Conservation (phyloP, 805 yeast species). For the Ogataea kodamae region DNA sequence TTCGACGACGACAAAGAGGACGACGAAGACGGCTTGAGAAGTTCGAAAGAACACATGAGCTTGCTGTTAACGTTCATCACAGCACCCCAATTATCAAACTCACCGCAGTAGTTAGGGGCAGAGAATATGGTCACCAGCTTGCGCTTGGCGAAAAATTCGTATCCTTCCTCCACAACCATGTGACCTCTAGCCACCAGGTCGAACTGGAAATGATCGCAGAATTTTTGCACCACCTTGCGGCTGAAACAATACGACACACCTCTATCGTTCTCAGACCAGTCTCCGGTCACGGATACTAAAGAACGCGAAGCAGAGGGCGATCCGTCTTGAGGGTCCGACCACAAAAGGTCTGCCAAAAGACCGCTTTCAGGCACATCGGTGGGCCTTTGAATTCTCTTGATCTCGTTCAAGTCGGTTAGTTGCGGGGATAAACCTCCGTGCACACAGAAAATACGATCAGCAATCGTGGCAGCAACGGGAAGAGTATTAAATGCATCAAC, state of each 20-base stretch:
- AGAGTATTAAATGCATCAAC: slow-evolving; percentile 56
- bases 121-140: slow-evolving; percentile 74
- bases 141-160: slow-evolving; percentile 73
- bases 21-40: slow-evolving; percentile 59
- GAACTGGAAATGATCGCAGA: slow-evolving; percentile 62
- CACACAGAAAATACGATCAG: slow-evolving; percentile 55
- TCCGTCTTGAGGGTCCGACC: slow-evolving; percentile 76
- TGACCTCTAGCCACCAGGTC: slow-evolving; percentile 81
- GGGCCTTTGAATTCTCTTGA: slow-evolving; percentile 69
- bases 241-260: slow-evolving; percentile 82
- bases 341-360: slow-evolving; percentile 67
- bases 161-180: slow-evolving; percentile 89
- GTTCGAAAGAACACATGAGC: slow-evolving; percentile 67
- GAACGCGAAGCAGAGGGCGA: slow-evolving; percentile 21
- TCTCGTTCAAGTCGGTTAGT: slow-evolving; percentile 59
- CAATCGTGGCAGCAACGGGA: slow-evolving; percentile 61
- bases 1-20: no score
- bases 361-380: slow-evolving; percentile 84
- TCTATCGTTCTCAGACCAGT: slow-evolving; percentile 80
- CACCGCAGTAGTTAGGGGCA: slow-evolving; percentile 85
- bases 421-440: slow-evolving; percentile 79
- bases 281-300: slow-evolving; percentile 25
- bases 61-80: slow-evolving; percentile 69
- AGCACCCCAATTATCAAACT: slow-evolving; percentile 77
- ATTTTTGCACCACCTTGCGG: slow-evolving; percentile 66